Evolutionary conservation across 257 asterid species (phyloP).

Genomic region (Solanum acaule): DNA sequence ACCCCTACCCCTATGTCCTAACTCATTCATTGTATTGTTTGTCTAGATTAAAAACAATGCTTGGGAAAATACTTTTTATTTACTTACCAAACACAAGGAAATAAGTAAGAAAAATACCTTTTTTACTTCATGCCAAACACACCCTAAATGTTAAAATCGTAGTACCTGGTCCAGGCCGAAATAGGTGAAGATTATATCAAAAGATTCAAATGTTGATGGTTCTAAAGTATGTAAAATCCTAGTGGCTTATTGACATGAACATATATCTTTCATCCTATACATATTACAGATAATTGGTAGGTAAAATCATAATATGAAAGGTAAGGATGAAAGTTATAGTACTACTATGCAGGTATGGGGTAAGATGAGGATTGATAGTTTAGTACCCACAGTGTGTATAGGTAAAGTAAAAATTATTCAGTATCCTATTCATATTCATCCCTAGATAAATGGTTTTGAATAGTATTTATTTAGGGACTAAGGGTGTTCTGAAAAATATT

Average conservation of each 20-base stretch:
- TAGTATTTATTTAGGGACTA: background rate
- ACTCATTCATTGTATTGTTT: background rate
- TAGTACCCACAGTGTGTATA: background rate
- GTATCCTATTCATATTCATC: background rate
- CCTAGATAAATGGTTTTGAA: background rate
- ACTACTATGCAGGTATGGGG: background rate
- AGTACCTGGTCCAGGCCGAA: background rate
- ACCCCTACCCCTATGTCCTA: background rate
- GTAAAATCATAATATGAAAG: background rate
- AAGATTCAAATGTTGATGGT: background rate
- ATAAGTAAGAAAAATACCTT: background rate
- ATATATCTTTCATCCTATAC: background rate
- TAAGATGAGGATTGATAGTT: background rate
- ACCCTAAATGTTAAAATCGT: background rate
- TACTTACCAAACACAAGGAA: background rate
- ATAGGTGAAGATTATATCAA: background rate
- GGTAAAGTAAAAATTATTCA: background rate
- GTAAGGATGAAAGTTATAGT: background rate
- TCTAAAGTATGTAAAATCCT: background rate
- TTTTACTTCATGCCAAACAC: background rate
- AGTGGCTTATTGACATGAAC: background rate
- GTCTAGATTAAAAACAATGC: background rate
- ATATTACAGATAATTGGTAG: background rate
- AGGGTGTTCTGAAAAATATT: background rate
- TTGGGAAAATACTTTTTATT: background rate